Conservation (phyloP, 2,329 filamentous ascomycete species). For the Epichloe aotearoae region DNA sequence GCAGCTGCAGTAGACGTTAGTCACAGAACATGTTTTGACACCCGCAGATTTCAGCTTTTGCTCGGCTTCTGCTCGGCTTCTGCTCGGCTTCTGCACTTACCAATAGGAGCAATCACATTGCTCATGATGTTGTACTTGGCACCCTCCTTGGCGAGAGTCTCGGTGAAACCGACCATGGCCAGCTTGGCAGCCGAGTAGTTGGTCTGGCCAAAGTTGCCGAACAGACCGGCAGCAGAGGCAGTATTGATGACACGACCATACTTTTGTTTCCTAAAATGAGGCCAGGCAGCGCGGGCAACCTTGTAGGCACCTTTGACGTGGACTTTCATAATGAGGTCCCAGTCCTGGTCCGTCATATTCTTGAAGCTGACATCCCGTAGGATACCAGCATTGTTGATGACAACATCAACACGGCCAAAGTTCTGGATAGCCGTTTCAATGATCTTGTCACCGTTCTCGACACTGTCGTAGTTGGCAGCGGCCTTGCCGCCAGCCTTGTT, state of each 20-base stretch:
- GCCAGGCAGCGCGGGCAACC: constrained; percentile 89
- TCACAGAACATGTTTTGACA: not conserved
- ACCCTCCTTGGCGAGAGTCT: constrained; percentile 95
- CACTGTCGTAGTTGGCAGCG: constrained; percentile 92
- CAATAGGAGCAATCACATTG: constrained; percentile 89
- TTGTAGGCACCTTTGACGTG: constrained; percentile 93
- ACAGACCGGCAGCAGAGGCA: constrained; percentile 86
- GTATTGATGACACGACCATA: constrained; percentile 96
- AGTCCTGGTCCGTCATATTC: constrained; percentile 95
- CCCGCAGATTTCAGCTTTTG: too few species aligned
- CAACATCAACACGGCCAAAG: constrained; percentile 80
- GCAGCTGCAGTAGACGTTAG: constrained; percentile 43
- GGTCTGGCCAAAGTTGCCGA: constrained; percentile 88
- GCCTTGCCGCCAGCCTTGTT: constrained; percentile 84
- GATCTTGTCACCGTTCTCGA: constrained; percentile 87
- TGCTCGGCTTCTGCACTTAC: constrained; percentile 15
- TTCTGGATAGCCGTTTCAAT: constrained; percentile 75
- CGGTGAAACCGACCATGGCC: constrained; percentile 89
- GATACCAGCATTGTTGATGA: constrained; percentile 97
- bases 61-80: not conserved
- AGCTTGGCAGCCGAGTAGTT: constrained; percentile 98
- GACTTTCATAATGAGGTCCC: constrained; percentile 88
- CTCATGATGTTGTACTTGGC: constrained; percentile 93
- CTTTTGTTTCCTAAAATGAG: constrained; percentile 97
- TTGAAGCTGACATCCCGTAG: constrained; percentile 93